Evolutionary conservation across 805 yeast species (phyloP), one percentile per base, ranked within the genome.

Genomic region (Saccharomycopsis javanensis): DNA sequence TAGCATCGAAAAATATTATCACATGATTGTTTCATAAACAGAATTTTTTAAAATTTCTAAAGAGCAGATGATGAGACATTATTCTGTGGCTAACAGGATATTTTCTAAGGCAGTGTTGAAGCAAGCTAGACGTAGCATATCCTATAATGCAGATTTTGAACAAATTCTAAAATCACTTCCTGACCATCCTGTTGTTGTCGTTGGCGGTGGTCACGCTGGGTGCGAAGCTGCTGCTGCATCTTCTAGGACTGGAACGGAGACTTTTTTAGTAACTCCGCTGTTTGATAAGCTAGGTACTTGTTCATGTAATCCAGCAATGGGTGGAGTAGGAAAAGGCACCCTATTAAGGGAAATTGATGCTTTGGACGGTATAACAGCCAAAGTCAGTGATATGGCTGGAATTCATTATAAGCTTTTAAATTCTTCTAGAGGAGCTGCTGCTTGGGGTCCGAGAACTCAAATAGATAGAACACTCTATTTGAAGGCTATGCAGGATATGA

Each of bases 171-270:
- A 27, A 11, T 5, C 58, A 5, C 66, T 72, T 20, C 69, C 70
- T 1, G 60, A 64, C 11, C 74, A 71, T 51, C 92, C 90, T 0
- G 97, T 90, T 0, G 78, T 92, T 1, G 92, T 94, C 4, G 81
- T 94, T 20, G 99, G 99, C 4, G 99, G 96, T 11, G 99, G 99
- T 0, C 99, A 94, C 73, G 99, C 99, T 35, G 99, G 99, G 11
- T 85, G 96, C 64, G 99, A 94, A 70, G 99, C 99, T 0, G 94
- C 96, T 1, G 77, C 97, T 0, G 98, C 92, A 0, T 76, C 96
- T 0, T 96, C 98, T 0, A 75, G 99, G 61, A 67, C 87, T 0
- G 97, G 97, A 0, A 78, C 85, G 1, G 60, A 66, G 2, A 85
- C 96, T 0, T 73, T 83, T 1, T 73, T 94, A 28, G 75, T 94